Evolutionary conservation across 2,329 filamentous ascomycete species (phyloP).

Genomic region (Polychaeton citri): DNA sequence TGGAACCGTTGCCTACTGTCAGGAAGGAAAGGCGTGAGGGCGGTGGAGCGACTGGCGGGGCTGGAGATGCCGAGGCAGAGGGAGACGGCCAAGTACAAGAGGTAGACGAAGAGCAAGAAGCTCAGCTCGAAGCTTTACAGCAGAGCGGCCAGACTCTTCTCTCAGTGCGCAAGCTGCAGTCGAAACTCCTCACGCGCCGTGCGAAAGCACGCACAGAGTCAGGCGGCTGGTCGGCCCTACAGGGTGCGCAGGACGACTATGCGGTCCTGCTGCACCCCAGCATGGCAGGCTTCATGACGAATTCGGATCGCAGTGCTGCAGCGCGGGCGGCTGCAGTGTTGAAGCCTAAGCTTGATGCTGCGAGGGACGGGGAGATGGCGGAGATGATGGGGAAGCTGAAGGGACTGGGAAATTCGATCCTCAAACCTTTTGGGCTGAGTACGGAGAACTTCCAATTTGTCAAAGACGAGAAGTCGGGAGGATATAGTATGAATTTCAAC

Average conservation of each 20-base stretch:
- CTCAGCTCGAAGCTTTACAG: slow-evolving; percentile 29
- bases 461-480: slow-evolving; percentile 77
- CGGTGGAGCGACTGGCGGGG: slow-evolving; percentile 6
- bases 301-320: slow-evolving; percentile 55
- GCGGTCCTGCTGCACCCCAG: slow-evolving; percentile 40
- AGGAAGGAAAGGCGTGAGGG: slow-evolving; percentile 8
- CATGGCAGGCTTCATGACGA: slow-evolving; percentile 45
- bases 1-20: slow-evolving; percentile 33
- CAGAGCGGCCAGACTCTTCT: slow-evolving; percentile 31
- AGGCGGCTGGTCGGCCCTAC: slow-evolving; percentile 66
- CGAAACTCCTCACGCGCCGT: slow-evolving; percentile 70
- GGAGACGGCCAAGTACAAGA: slow-evolving; percentile 33
- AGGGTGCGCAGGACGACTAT: slow-evolving; percentile 72
- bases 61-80: slow-evolving; percentile 16
- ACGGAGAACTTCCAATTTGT: slow-evolving; percentile 92
- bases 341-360: slow-evolving; percentile 56
- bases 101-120: slow-evolving; percentile 31
- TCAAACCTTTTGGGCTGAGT: slow-evolving; percentile 86
- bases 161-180: slow-evolving; percentile 63
- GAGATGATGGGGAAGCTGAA: slow-evolving; percentile 99
- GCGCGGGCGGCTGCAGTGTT: slow-evolving; percentile 51
- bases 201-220: slow-evolving; percentile 59
- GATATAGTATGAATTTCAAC: slow-evolving; percentile 86
- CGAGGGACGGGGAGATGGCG: slow-evolving; percentile 74
- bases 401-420: slow-evolving; percentile 75